Evolutionary conservation across 169 alveolate genomes (phyloP), one percentile per base, ranked within the genome.

Genomic region (Plasmodium vivax): DNA sequence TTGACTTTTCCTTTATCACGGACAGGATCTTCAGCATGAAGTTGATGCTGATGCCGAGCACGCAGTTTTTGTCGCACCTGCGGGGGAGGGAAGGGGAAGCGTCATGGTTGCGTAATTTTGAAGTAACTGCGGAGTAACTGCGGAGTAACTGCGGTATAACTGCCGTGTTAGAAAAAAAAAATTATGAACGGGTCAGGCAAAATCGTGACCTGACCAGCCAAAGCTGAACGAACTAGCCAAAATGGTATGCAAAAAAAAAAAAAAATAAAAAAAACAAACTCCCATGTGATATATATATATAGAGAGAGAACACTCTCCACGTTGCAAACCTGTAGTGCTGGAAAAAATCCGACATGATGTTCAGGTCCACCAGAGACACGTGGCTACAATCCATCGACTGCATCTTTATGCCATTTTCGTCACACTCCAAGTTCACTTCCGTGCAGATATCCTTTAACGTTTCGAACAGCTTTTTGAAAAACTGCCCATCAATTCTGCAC

Each of bases 321-420:
- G 32, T 43, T 9, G 23, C 82, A 27, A 74, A 90, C 94, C 94
- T 94, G 93, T 97, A 98, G 71, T 96, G 98, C 92, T 97, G 98
- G 92, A 98, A 98, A 47, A 98, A 98, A 71, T 97, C 98, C 58
- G 98, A 98, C 80, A 96, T 93, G 68, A 98, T 96, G 82, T 95
- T 92, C 58, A 98, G 95, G 72, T 97, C 97, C 41, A 98, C 98
- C 72, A 98, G 85, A 36, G 99, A 97, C 41, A 98, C 98, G 94
- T 98, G 99, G 14, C 98, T 97, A 83, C 98, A 97, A 58, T 98
- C 99, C 99, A 98, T 98, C 7, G 99, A 98, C 93, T 98, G 99
- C 96, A 98, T 96, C 41, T 98, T 96, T 43, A 98, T 85, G 30
- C 99, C 99, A 30, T 97, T 98, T 51, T 97, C 97, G 43, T 97